These are phyloP conservation scores for Lipomyces yarrowii DNA, from an alignment of 1,139 yeast genomes.

Conservation along the genomic window DNA sequence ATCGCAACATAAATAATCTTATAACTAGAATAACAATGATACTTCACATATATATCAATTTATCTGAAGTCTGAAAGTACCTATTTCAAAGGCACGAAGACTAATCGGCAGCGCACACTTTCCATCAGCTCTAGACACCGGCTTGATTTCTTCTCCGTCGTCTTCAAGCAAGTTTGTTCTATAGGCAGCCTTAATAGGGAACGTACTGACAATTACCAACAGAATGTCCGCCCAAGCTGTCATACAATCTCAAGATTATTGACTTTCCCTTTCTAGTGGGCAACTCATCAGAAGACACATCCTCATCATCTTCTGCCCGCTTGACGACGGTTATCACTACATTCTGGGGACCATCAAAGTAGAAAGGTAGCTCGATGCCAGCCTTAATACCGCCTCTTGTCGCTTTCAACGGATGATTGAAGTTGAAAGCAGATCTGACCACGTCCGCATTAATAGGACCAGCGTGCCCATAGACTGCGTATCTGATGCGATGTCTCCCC, in stretches of 20 bases:
- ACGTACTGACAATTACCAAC: not conserved
- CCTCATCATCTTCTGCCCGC: not conserved
- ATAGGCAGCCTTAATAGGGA: not conserved
- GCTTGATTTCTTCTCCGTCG: not conserved
- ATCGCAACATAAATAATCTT: too few relatives aligned
- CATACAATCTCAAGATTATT: not conserved
- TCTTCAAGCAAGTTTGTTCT: not conserved
- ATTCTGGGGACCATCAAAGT: not conserved
- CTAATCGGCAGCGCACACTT: not conserved
- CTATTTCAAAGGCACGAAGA: not conserved
- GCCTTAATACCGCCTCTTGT: not conserved
- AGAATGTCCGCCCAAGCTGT: not conserved
- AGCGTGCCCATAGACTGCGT: not conserved
- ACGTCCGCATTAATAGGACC: not conserved
- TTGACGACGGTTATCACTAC: not conserved
- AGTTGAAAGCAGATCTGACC: not conserved
- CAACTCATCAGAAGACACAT: not conserved
- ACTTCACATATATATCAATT: too few relatives aligned
- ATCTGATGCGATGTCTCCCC: not conserved
- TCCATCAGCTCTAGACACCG: not conserved
- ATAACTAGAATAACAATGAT: too few relatives aligned
- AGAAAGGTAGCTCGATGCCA: not conserved
- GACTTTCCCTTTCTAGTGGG: not conserved
- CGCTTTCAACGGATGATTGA: not conserved
- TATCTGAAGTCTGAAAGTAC: not conserved